phyloP scores from a whole-genome alignment of 768 basidiomycete species.

The Rhodosporidiobolus odoratus region DNA sequence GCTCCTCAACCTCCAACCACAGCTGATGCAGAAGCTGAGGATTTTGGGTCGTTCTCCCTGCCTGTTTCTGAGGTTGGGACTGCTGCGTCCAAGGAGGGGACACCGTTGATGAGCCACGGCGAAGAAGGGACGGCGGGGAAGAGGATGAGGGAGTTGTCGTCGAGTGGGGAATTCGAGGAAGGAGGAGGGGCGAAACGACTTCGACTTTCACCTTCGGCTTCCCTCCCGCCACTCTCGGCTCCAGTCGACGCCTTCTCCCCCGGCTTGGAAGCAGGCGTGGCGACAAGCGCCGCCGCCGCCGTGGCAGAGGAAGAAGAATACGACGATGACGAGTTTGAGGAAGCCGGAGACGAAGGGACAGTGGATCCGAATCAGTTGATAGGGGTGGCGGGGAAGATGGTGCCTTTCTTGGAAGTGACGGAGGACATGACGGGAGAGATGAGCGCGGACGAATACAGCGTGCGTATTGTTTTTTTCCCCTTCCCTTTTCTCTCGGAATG shows the following conservation, averaged over 20 bases:
- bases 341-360: constrained; percentile 34
- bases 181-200: no score
- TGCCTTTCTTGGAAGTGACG: constrained; percentile 72
- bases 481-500: neutral
- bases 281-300: neutral
- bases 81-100: no score
- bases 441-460: constrained; percentile 35
- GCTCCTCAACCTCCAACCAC: neutral
- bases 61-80: no score
- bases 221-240: no score
- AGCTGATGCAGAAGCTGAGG: constrained; percentile 11
- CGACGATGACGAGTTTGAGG: constrained; percentile 40
- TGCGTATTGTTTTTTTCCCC: neutral
- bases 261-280: no score
- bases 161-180: no score
- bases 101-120: no score
- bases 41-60: no score
- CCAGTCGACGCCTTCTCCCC: neutral
- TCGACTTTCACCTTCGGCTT: no score
- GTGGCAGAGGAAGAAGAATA: constrained; percentile 29
- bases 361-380: constrained; percentile 39
- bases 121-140: no score
- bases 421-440: constrained; percentile 57
- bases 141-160: no score
- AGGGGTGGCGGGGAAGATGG: constrained; percentile 64